These are phyloP conservation scores for Candida bentonensis DNA, from an alignment of 805 yeast species.

Conservation along the genomic window DNA sequence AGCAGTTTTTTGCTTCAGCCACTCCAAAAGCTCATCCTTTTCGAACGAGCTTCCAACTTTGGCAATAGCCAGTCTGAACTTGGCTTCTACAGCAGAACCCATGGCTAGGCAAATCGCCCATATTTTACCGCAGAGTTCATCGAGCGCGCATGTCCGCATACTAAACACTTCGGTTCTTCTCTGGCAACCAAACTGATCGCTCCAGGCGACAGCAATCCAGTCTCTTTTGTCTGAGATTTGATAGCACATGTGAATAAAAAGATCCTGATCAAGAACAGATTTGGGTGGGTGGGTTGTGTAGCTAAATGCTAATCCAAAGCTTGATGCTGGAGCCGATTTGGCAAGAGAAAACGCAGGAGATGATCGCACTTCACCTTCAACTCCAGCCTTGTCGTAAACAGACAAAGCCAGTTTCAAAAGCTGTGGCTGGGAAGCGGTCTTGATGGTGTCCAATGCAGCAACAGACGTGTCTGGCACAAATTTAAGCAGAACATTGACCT, in stretches of 20 bases:
- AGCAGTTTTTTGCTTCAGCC: not conserved
- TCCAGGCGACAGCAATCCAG: not conserved
- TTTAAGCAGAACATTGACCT: not conserved
- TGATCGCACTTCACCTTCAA: not conserved
- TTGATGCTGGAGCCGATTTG: not conserved
- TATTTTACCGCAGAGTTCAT: not conserved
- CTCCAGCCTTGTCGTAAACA: not conserved
- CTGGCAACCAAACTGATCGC: not conserved
- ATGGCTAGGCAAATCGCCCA: not conserved
- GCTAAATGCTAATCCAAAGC: not conserved
- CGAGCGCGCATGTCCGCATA: not conserved
- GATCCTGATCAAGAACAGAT: not conserved
- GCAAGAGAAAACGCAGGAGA: not conserved
- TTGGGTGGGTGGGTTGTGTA: not conserved
- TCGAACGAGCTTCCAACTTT: not conserved
- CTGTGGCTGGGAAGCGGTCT: not conserved
- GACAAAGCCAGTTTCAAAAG: not conserved
- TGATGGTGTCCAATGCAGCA: not conserved
- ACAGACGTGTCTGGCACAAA: not conserved
- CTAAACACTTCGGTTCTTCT: not conserved
- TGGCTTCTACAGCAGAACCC: not conserved
- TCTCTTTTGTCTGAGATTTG: not conserved
- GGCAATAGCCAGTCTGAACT: conserved; percentile 1
- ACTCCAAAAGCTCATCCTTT: not conserved
- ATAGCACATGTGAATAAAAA: not conserved